Evolutionary conservation across 768 basidiomycete species (phyloP).

Genomic region (Paxillus involutus): DNA sequence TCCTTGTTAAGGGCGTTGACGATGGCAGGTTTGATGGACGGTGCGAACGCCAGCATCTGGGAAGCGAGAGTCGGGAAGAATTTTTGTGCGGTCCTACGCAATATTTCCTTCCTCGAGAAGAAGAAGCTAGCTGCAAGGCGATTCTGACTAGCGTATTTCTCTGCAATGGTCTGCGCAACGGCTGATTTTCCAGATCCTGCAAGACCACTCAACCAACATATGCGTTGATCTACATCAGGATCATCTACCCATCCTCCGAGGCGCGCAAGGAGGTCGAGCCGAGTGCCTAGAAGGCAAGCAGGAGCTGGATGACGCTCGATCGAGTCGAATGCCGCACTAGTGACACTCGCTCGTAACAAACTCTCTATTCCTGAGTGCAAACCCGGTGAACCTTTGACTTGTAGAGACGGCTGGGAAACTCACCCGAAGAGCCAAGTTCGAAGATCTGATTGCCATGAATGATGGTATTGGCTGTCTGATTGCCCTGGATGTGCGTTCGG

Average conservation of each 20-base stretch:
- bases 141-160: conserved; percentile 13
- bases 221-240: neutral
- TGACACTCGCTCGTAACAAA: conserved; percentile 10
- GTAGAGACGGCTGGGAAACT: neutral
- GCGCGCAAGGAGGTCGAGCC: conserved; percentile 11
- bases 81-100: conserved; percentile 18
- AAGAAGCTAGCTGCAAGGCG: conserved; percentile 36
- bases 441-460: conserved; percentile 21
- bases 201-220: conserved; percentile 24
- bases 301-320: conserved; percentile 19
- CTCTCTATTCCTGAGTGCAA: conserved; percentile 12
- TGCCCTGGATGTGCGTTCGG: conserved; percentile 9
- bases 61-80: conserved; percentile 33
- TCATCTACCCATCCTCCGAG: conserved; percentile 6
- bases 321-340: conserved; percentile 17
- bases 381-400: neutral
- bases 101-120: conserved; percentile 26
- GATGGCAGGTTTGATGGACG: conserved; percentile 15
- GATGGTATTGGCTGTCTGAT: conserved; percentile 14
- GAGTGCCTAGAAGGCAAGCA: conserved; percentile 17
- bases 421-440: conserved; percentile 7
- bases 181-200: conserved; percentile 25
- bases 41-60: conserved; percentile 23
- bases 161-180: conserved; percentile 29
- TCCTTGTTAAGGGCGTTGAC: conserved; percentile 20